These are phyloP conservation scores for Tulasnella sp. DNA, from an alignment of 768 basidiomycete genomes.

Conservation along the genomic window DNA sequence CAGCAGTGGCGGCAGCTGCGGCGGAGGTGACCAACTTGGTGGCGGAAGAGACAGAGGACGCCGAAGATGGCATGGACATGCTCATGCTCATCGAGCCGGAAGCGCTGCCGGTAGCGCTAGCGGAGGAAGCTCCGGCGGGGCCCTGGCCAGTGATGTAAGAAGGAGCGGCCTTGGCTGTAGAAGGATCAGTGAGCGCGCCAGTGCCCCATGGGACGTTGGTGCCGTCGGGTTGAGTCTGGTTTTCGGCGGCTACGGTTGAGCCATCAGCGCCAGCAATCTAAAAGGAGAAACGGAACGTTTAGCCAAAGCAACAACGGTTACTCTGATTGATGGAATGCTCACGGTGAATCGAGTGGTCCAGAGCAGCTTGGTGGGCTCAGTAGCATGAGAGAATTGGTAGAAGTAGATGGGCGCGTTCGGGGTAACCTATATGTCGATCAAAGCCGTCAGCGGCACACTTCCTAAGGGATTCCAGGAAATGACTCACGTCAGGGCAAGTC, in stretches of 20 bases:
- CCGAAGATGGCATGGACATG: background rate
- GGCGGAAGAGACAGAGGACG: background rate
- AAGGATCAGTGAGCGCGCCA: slow-evolving; percentile 46
- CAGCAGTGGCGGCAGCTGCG: background rate
- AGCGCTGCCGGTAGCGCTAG: background rate
- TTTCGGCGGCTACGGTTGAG: slow-evolving; percentile 40
- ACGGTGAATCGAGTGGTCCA: slow-evolving; percentile 72
- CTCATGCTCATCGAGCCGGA: background rate
- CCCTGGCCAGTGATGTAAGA: slow-evolving; percentile 18
- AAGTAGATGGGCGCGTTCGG: slow-evolving; percentile 67
- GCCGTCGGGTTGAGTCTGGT: slow-evolving; percentile 44
- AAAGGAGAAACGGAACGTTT: background rate
- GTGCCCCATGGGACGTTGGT: slow-evolving; percentile 55
- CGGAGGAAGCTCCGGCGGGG: background rate
- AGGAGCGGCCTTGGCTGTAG: slow-evolving; percentile 31
- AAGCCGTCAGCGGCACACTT: background rate
- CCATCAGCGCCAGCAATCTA: slow-evolving; percentile 48
- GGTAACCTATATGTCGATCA: slow-evolving; percentile 40
- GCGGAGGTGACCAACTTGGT: background rate
- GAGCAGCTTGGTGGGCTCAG: slow-evolving; percentile 32
- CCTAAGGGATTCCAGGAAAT: background rate
- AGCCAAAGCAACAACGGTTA: background rate
- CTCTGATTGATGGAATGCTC: background rate
- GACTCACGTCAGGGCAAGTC: slow-evolving; percentile 59
- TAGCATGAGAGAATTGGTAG: slow-evolving; percentile 50